These are phyloP conservation scores for Aeminium ludgeri DNA, from an alignment of 495 filamentous ascomycete genomes.

Conservation along the genomic window DNA sequence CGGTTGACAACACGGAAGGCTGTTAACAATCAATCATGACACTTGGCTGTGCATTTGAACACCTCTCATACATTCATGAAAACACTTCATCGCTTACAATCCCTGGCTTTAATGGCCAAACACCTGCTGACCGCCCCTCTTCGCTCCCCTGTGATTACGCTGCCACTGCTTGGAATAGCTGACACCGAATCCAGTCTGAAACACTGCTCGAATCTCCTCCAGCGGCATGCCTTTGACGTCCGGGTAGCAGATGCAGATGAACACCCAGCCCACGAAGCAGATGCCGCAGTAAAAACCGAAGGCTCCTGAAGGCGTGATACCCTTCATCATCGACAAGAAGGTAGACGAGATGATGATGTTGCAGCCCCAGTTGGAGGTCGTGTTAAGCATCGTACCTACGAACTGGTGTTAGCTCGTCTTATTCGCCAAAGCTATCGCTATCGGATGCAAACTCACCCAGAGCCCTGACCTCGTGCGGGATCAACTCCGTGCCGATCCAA, in stretches of 20 bases:
- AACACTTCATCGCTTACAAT: no score
- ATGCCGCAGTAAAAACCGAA: slow-evolving; percentile 13
- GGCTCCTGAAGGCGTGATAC: slow-evolving; percentile 7
- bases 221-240: slow-evolving; percentile 12
- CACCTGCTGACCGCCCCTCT: slow-evolving; percentile 2
- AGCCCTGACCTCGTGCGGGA: slow-evolving; percentile 9
- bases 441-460: slow-evolving; percentile 12
- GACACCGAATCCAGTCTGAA: slow-evolving; percentile 8
- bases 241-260: slow-evolving; percentile 13
- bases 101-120: slow-evolving; percentile 3
- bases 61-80: no score
- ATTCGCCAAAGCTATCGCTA: no score
- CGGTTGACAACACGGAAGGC: no score
- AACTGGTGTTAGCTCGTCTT: not conserved
- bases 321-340: slow-evolving; percentile 11
- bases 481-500: slow-evolving; percentile 13
- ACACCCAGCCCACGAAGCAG: slow-evolving; percentile 13
- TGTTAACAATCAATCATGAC: no score
- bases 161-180: slow-evolving; percentile 9
- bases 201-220: slow-evolving; percentile 10
- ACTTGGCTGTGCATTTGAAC: no score
- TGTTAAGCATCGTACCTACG: no score
- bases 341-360: not conserved
- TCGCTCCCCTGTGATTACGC: slow-evolving; percentile 11
- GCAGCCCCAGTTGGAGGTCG: no score